Evolutionary conservation across 495 filamentous ascomycete species (phyloP).

Genomic region (Alectoria sarmentosa): DNA sequence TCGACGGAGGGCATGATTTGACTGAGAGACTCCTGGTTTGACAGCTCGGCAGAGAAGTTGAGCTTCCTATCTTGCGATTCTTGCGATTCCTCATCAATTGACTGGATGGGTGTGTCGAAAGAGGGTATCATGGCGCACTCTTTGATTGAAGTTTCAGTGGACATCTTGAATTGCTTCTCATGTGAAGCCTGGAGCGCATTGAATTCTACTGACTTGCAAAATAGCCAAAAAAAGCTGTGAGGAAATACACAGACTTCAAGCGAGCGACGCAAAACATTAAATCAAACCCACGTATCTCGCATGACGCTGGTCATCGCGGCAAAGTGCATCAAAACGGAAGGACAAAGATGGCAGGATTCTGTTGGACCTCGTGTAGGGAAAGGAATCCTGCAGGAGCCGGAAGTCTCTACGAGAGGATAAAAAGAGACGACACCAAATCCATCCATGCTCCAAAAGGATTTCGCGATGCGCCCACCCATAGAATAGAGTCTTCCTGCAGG

Average conservation of each 20-base stretch:
- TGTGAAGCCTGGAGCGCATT: background rate
- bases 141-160: conserved; percentile 1
- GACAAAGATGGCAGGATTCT: background rate
- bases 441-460: background rate
- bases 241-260: background rate
- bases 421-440: background rate
- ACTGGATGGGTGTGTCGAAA: background rate
- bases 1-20: background rate
- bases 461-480: background rate
- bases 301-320: conserved; percentile 2
- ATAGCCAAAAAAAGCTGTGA: background rate
- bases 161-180: background rate
- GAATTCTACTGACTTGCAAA: background rate
- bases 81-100: background rate
- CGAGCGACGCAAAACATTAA: background rate
- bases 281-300: background rate
- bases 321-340: background rate
- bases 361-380: conserved; percentile 4
- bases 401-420: conserved; percentile 5
- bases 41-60: background rate
- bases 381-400: conserved; percentile 5
- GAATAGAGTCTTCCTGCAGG: background rate
- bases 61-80: background rate
- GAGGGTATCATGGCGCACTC: background rate
- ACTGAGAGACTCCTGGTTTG: background rate